Evolutionary conservation across 2,329 filamentous ascomycete species (phyloP), one percentile per base, ranked within the genome.

Genomic region (Ceratocystiopsis minuta): DNA sequence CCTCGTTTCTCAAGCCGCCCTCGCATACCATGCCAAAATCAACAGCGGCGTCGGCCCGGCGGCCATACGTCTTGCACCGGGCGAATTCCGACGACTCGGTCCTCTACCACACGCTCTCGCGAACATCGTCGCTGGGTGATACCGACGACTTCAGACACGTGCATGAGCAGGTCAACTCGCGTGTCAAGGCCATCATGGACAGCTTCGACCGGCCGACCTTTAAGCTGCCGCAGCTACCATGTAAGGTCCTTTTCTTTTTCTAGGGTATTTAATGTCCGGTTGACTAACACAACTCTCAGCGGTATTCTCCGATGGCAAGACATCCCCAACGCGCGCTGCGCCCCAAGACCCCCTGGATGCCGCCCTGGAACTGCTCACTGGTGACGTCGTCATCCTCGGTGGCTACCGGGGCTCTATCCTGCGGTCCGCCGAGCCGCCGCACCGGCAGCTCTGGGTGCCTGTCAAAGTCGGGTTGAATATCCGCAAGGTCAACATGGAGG

Each of bases 391-490:
- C 9, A 67, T 95, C 28, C 69, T 96, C 54, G 88, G 88, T 16
- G 88, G 88, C 14, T 94, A 95, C 54, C 72, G 88, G 49, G 88
- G 88, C 4, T 94, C 87, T 0, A 70, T 95, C n/a, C 60, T 96
- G 28, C 76, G 87, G 28, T 92, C 85, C 12, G 80, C 84, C 12
- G 78, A 85, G 47, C 72, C 81, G 10, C 80, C 82, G 4, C 75
- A 88, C 53, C 76, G 85, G n/a, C 85, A 93, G 55, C 63, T 94
- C 0, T 96, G 88, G 88, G 83, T 92, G 2, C 87, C 87, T 0
- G 78, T 95, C 53, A 95, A 95, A 58, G 79, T 94, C 24, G 87
- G 88, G 1, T 63, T 96, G 40, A 94, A 93, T 51, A 72, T 95
- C 46, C 78, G 87, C 43, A 94, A 90, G 55, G 87, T 88, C 2